A percentile compares a stretch with the other conserved stretches of the same genome.
phyloP scores from a whole-genome alignment of 768 basidiomycete genomes.

The Tylopilus sp. region DNA sequence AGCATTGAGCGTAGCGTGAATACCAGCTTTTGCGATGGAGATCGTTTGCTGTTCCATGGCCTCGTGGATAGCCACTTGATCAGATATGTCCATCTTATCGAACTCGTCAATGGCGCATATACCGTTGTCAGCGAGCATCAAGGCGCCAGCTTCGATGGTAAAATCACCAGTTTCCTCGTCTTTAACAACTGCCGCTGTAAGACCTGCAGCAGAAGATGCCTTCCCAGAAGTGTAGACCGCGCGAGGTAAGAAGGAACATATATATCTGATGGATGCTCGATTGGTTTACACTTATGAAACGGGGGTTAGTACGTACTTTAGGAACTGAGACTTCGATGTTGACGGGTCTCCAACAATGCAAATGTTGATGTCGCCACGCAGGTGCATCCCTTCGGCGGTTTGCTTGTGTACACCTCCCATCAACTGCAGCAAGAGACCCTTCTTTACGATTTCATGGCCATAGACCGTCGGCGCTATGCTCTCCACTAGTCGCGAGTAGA shows the following conservation, averaged over 20 bases:
- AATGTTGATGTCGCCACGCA: slow-evolving; percentile 98
- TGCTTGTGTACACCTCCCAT: slow-evolving; percentile 99
- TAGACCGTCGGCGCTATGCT: slow-evolving; percentile 98
- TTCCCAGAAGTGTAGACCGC: slow-evolving; percentile 99
- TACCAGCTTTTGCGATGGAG: slow-evolving; percentile 98
- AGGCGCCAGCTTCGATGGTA: slow-evolving; percentile 97
- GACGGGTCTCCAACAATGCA: slow-evolving; percentile 97
- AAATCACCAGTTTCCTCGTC: slow-evolving; percentile 99
- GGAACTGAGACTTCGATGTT: slow-evolving; percentile 97
- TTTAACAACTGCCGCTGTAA: slow-evolving; percentile 96
- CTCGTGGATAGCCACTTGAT: slow-evolving; percentile 99
- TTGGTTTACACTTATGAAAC: not conserved
- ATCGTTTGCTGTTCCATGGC: slow-evolving; percentile 99
- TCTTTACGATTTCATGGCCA: slow-evolving; percentile 98
- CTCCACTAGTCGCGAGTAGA: slow-evolving; percentile 89
- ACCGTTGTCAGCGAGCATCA: slow-evolving; percentile 99
- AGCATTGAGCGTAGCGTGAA: slow-evolving; percentile 97
- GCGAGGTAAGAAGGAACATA: slow-evolving; percentile 96
- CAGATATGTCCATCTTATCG: slow-evolving; percentile 99
- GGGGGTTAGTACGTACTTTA: slow-evolving; percentile 64
- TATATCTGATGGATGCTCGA: slow-evolving; percentile 57
- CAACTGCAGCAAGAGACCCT: slow-evolving; percentile 90
- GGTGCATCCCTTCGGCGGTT: slow-evolving; percentile 92
- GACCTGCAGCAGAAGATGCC: slow-evolving; percentile 97
- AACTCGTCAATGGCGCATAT: slow-evolving; percentile 99